phyloP scores from a whole-genome alignment of 192 early-diverging fungal genomes.

The Physocladia obscura region DNA sequence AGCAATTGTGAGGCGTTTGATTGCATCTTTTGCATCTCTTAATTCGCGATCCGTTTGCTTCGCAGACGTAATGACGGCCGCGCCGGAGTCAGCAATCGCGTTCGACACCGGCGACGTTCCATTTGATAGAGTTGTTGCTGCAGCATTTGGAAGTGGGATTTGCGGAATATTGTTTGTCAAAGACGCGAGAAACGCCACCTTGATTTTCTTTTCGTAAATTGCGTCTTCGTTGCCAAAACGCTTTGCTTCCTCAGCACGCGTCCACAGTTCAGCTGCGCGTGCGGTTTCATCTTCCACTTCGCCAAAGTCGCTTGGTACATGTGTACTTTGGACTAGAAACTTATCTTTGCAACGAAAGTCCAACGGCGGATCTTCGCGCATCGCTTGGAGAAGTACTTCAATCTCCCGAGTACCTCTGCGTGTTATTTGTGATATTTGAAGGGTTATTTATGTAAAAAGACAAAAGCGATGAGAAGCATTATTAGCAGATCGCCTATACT shows the following conservation, averaged over 20 bases:
- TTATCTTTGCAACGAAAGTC: slow-evolving; percentile 93
- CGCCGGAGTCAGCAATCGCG: background rate
- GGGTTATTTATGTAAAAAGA: too few relatives aligned
- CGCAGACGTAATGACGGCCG: background rate
- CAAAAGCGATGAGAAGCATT: too few relatives aligned
- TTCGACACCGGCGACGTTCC: too few relatives aligned
- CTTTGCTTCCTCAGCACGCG: slow-evolving; percentile 42
- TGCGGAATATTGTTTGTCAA: too few relatives aligned
- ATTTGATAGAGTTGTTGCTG: too few relatives aligned
- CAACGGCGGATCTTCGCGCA: slow-evolving; percentile 75
- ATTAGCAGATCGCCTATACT: too few relatives aligned
- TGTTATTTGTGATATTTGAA: too few relatives aligned
- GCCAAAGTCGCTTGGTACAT: too few relatives aligned
- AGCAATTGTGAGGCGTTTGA: slow-evolving; percentile 44
- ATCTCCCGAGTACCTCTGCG: slow-evolving; percentile 61
- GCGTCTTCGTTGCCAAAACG: slow-evolving; percentile 38
- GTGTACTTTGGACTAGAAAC: slow-evolving; percentile 85
- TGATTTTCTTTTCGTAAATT: slow-evolving; percentile 47
- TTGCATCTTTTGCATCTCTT: slow-evolving; percentile 41
- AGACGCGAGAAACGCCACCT: slow-evolving; percentile 39
- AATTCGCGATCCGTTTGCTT: slow-evolving; percentile 26
- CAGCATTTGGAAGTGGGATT: slow-evolving; percentile 22
- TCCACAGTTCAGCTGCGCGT: slow-evolving; percentile 46
- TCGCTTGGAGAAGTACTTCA: slow-evolving; percentile 84
- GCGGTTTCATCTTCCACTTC: slow-evolving; percentile 50